A percentile compares a stretch with the other conserved stretches of the same genome.
These are phyloP conservation scores for Adiantum capillusveneris DNA, from an alignment of 75 land plant species.

Conservation along the genomic window DNA sequence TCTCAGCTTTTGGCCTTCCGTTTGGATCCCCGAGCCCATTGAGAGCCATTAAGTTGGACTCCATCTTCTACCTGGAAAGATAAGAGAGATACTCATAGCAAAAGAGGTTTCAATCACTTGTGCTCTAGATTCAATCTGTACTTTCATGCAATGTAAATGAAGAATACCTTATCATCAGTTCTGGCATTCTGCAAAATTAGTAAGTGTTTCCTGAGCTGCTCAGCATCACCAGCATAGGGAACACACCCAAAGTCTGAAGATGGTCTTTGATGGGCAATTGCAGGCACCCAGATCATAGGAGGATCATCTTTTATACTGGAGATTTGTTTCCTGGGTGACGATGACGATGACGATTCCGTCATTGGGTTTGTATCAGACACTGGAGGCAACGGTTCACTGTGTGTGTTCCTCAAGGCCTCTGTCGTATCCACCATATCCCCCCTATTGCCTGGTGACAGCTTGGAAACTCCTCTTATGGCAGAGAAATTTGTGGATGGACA, in stretches of 20 bases:
- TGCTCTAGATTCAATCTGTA: too few relatives aligned
- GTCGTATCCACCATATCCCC: background rate
- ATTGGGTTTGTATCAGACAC: background rate
- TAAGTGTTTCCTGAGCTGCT: too few relatives aligned
- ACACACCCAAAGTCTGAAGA: background rate
- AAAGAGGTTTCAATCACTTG: too few relatives aligned
- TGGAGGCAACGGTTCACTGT: background rate
- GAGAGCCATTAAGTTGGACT: background rate
- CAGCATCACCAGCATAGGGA: background rate
- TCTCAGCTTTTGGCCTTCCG: background rate
- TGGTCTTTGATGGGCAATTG: background rate
- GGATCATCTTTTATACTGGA: background rate
- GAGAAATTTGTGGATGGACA: background rate
- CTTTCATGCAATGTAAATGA: too few relatives aligned
- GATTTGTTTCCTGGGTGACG: background rate
- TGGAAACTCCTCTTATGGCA: background rate
- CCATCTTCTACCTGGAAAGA: too few relatives aligned
- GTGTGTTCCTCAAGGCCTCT: background rate
- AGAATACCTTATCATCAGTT: too few relatives aligned
- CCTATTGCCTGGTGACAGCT: background rate
- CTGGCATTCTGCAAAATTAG: too few relatives aligned
- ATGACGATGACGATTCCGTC: background rate
- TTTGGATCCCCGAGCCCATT: background rate
- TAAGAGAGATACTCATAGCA: too few relatives aligned
- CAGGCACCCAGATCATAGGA: background rate